Evolutionary conservation across 2,329 filamentous ascomycete genomes (phyloP), one percentile per base, ranked within the genome.

Genomic region (Orbilia blumenaviensis): DNA sequence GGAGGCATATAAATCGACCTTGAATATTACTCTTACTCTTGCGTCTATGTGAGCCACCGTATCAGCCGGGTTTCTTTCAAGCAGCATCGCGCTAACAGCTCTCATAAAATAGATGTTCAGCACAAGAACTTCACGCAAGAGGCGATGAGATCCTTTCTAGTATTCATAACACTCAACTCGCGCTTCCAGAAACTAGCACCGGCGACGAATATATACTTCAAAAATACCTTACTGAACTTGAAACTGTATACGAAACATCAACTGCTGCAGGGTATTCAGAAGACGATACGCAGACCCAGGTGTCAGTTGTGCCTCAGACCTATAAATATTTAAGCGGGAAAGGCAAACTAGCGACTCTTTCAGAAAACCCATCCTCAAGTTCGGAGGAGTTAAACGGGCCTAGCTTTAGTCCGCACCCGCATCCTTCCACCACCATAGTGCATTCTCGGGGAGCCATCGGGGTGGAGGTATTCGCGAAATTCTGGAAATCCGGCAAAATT

Each of bases 231-330:
- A 32, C 12, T 2, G 63, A 66, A 21, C 63, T 66, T 7, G 50
- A 66, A 25, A 46, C 48, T 4, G 36, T 46, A 9, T 66, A 66
- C n/a, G 63, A 66, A 16, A 38, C 7, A 7, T 66, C 52, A 25
- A 56, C 18, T 21, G 46, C 25, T 32, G 25, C 46, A 9, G 42
- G 18, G 21, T 16, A 42, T 42, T 42, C n/a, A 16, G 38, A 42
- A 4, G 38, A 42, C 9, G 38, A 32, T 32, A 9, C 29, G 5
- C 29, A 9, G 29, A 32, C 29, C 4, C 9, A 18, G 41, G n/a
- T 12, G 41, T 7, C 41, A n/a, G n/a, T n/a, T n/a, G n/a, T n/a
- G n/a, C n/a, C n/a, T n/a, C n/a, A n/a, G n/a, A n/a, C n/a, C n/a
- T n/a, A n/a, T n/a, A n/a, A n/a, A n/a, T n/a, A n/a, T n/a, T n/a